Conservation (phyloP, 139 green algal species). For the Axilococcus clingmanii region DNA sequence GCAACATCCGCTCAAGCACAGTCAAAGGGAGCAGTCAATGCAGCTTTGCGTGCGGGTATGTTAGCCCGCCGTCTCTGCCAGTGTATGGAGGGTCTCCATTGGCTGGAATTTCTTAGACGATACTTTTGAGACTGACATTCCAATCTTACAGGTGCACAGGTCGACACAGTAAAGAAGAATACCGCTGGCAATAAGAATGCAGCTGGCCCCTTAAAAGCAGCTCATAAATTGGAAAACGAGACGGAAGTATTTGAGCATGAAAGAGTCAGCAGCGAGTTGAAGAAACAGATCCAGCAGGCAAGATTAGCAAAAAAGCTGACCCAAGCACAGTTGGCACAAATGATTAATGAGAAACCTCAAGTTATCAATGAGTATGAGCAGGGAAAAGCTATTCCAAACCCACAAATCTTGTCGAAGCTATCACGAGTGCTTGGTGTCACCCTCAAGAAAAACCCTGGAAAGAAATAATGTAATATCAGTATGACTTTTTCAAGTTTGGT, state of each 20-base stretch:
- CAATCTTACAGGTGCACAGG: constrained; percentile 22
- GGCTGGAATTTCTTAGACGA: background rate
- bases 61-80: background rate
- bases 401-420: constrained; percentile 78
- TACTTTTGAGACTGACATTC: background rate
- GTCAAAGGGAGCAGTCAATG: constrained; percentile 44
- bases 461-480: constrained; percentile 19
- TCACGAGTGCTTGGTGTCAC: constrained; percentile 73
- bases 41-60: constrained; percentile 29
- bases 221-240: constrained; percentile 76
- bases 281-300: constrained; percentile 85
- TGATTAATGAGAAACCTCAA: constrained; percentile 94
- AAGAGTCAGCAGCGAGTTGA: constrained; percentile 82
- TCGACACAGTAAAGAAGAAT: constrained; percentile 61
- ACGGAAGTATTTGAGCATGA: constrained; percentile 76
- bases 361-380: constrained; percentile 86
- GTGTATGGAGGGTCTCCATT: background rate
- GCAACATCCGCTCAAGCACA: constrained; percentile 22
- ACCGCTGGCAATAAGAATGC: constrained; percentile 15
- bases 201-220: constrained; percentile 44
- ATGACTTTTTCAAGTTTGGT: background rate
- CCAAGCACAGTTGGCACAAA: constrained; percentile 77
- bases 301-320: constrained; percentile 94
- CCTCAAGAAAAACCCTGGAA: constrained; percentile 41
- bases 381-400: constrained; percentile 92